Evolutionary conservation across 2,329 filamentous ascomycete genomes (phyloP).

Genomic region (Trichothecium sympodiale): DNA sequence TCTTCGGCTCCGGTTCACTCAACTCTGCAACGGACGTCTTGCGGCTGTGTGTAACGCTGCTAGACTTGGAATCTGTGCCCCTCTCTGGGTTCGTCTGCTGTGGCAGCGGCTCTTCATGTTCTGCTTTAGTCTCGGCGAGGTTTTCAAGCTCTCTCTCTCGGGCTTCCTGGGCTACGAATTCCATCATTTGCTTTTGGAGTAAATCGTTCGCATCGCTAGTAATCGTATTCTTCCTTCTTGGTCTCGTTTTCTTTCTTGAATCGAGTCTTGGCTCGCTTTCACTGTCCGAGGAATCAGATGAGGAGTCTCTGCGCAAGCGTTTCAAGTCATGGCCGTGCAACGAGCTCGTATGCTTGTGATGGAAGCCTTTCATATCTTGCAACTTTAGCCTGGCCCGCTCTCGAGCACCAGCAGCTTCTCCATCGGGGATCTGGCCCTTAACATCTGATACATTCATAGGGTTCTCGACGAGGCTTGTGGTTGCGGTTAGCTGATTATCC

Average conservation of each 20-base stretch:
- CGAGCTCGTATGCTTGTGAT: constrained; percentile 41
- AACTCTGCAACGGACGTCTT: constrained; percentile 25
- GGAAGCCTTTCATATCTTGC: constrained; percentile 40
- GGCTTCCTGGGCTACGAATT: constrained; percentile 46
- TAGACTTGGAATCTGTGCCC: constrained; percentile 13
- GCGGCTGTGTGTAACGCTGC: constrained; percentile 21
- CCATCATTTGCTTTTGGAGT: constrained; percentile 50
- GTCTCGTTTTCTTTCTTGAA: constrained; percentile 13
- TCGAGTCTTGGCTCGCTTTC: constrained; percentile 11
- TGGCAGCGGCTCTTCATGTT: constrained; percentile 10
- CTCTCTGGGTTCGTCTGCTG: constrained; percentile 15
- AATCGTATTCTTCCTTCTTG: constrained; percentile 31
- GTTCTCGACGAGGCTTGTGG: not conserved
- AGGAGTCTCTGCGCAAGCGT: constrained; percentile 35
- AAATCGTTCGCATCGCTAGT: constrained; percentile 38
- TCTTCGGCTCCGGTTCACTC: constrained; percentile 27
- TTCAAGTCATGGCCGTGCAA: constrained; percentile 40
- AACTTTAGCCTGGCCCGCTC: constrained; percentile 51
- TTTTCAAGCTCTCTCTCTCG: constrained; percentile 27
- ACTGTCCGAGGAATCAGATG: not conserved
- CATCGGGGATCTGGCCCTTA: not conserved
- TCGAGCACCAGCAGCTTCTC: constrained; percentile 31
- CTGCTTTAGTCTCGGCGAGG: constrained; percentile 19
- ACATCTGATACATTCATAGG: constrained; percentile 13
- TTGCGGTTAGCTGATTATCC: not conserved